Percentiles rank a stretch among this genome's conserved stretches.
These are phyloP conservation scores for Phanerodontia chrysosporium DNA, from an alignment of 768 basidiomycete species.

Conservation along the genomic window DNA sequence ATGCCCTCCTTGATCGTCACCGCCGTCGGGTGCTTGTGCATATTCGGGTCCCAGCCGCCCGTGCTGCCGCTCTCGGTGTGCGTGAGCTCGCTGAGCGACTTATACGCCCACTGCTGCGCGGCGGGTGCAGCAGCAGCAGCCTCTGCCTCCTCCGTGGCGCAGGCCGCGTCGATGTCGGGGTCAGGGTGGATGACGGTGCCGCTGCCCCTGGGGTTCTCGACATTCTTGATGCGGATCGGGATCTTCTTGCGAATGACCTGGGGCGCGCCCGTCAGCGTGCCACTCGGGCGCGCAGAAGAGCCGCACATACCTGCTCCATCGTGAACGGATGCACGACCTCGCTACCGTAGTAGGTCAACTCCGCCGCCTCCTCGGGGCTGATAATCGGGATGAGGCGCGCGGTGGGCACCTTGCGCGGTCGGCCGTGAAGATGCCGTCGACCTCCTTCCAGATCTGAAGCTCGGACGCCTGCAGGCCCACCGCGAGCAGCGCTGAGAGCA, in stretches of 20 bases:
- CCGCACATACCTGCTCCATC: slow-evolving; percentile 74
- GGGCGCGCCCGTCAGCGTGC: slow-evolving; percentile 7
- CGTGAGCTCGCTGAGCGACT: slow-evolving; percentile 13
- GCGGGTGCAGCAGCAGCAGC: not conserved
- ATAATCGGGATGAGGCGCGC: slow-evolving; percentile 91
- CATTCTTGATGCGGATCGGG: slow-evolving; percentile 98
- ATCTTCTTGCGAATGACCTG: slow-evolving; percentile 85
- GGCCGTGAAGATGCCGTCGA: slow-evolving; percentile 98
- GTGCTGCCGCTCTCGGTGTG: slow-evolving; percentile 9
- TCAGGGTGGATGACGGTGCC: slow-evolving; percentile 90
- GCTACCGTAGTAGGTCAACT: slow-evolving; percentile 97
- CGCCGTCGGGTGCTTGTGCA: slow-evolving; percentile 75
- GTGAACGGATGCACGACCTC: slow-evolving; percentile 99
- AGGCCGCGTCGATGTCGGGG: slow-evolving; percentile 39
- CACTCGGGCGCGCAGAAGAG: not conserved
- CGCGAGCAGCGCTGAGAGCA: slow-evolving; percentile 90
- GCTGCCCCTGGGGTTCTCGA: slow-evolving; percentile 82
- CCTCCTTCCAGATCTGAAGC: slow-evolving; percentile 99
- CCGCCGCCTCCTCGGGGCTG: slow-evolving; percentile 96
- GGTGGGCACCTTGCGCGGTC: slow-evolving; percentile 93
- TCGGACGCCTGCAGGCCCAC: slow-evolving; percentile 88
- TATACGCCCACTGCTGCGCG: slow-evolving; percentile 11
- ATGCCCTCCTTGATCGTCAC: slow-evolving; percentile 98
- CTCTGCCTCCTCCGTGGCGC: slow-evolving; percentile 24
- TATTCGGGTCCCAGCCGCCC: slow-evolving; percentile 28